Evolutionary conservation across 2,329 filamentous ascomycete genomes (phyloP), one percentile per base, ranked within the genome.

Genomic region (Chrysoporthe austroafricana): DNA sequence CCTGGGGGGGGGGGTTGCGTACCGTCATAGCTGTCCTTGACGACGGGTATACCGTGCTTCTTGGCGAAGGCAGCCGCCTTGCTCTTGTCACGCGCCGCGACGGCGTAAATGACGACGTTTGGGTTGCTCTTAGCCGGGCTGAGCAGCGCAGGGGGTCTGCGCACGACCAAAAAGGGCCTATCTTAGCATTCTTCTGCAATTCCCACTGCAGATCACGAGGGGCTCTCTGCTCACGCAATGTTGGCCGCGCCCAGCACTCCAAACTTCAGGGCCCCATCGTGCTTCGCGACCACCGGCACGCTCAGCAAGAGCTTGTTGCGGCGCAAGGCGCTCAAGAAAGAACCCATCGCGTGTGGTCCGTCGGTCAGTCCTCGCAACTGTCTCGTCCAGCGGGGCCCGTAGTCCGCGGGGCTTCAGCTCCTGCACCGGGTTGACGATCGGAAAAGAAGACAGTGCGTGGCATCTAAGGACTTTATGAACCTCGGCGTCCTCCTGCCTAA

Each of bases 61-160:
- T 82, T 82, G 2, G 85, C 85, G 74, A 80, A 88, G 0, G 76
- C 78, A 62, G 80, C 74, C 0, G 86, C 86, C 62, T 78, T 82
- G 4, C 73, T 74, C 43, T 72, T 76, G 73, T 86, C 81, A 4
- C 86, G 79, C 2, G 85, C 84, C 2, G 86, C 84, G 1, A 89
- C 79, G 4, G 81, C 83, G 9, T 82, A 79, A 14, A 89, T 69
- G 14, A 86, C 77, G 16, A 88, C 82, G 50, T 86, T 84, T 0
- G 85, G 77, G 71, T 89, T 86, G 3, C 79, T 80, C 69, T 78
- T 82, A 16, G 85, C 85, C 0, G 86, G 85, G 2, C 68, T 73
- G 46, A 88, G 81, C 21, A 86, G 71, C 14, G 80, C 79, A 18
- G 75, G 63, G 0, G 81, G 80, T 9, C 79, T 82, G 68, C 18